Evolutionary conservation across 345 rosid species (phyloP).

Genomic region (Linum usitatissimum): DNA sequence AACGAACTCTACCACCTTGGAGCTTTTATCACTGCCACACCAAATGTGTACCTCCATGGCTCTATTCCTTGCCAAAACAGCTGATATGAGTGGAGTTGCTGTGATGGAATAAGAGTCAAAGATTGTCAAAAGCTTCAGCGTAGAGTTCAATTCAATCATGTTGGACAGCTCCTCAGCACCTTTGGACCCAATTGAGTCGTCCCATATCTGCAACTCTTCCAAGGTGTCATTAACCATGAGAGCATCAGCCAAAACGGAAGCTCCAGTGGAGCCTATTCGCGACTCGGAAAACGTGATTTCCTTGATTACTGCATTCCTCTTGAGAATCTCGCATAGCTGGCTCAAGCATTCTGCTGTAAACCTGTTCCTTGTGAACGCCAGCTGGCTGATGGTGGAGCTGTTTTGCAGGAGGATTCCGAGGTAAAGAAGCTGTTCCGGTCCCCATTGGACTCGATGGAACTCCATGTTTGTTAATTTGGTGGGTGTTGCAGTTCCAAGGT

Average conservation of each 20-base stretch:
- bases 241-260: conserved; percentile 52
- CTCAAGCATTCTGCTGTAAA: conserved; percentile 40
- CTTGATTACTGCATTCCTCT: conserved; percentile 45
- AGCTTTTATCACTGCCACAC: conserved; percentile 52
- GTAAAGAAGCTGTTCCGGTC: conserved; percentile 32
- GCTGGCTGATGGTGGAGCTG: conserved; percentile 45
- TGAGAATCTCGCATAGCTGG: conserved; percentile 46
- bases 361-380: conserved; percentile 47
- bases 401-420: conserved; percentile 52
- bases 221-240: conserved; percentile 53
- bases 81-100: conserved; percentile 76
- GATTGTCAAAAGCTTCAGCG: conserved; percentile 56
- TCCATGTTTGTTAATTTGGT: conserved; percentile 44
- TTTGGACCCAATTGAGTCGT: conserved; percentile 79
- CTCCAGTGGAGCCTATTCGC: conserved; percentile 44
- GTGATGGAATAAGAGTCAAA: conserved; percentile 60
- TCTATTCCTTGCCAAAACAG: conserved; percentile 76
- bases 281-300: conserved; percentile 55
- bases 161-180: conserved; percentile 89
- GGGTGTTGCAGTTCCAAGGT: conserved; percentile 39
- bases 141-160: conserved; percentile 86
- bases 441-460: conserved; percentile 64
- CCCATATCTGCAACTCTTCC: conserved; percentile 94
- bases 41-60: conserved; percentile 77
- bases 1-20: conserved; percentile 74